Evolutionary conservation across 768 basidiomycete genomes (phyloP).

Genomic region (Auricularia cornea): DNA sequence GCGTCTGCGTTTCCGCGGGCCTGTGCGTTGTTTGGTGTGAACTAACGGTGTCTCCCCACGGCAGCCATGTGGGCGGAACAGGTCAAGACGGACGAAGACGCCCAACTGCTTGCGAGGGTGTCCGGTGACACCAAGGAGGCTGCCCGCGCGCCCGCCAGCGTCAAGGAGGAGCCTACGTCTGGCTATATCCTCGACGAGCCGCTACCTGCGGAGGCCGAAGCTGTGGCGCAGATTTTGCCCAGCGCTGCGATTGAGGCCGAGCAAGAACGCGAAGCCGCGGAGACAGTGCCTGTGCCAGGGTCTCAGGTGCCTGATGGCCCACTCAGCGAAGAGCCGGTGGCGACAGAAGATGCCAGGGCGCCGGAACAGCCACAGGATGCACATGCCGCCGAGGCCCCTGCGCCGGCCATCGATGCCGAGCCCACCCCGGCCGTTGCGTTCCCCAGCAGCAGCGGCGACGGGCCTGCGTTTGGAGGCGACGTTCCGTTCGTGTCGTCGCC

Average conservation of each 20-base stretch:
- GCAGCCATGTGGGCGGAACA: constrained; percentile 81
- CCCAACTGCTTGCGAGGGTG: constrained; percentile 15
- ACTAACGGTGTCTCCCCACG: neutral
- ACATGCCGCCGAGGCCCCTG: neutral
- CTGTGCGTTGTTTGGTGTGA: neutral
- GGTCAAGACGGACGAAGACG: constrained; percentile 53
- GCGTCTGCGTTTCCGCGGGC: neutral
- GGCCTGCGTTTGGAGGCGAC: neutral
- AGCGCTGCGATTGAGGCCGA: constrained; percentile 9
- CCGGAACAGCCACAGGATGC: constrained; percentile 4
- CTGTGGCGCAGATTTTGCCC: neutral
- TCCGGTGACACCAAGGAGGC: neutral
- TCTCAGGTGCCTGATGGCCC: neutral
- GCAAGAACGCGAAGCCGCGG: constrained; percentile 2
- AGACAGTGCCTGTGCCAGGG: neutral
- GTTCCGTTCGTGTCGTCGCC: constrained; percentile 22
- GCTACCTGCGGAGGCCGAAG: neutral
- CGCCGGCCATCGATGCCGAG: constrained; percentile 3
- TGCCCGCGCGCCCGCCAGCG: constrained; percentile 25
- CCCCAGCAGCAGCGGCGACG: constrained; percentile 17
- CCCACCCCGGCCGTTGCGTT: constrained; percentile 14
- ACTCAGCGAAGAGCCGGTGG: neutral
- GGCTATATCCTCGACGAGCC: constrained; percentile 12
- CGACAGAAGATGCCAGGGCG: neutral
- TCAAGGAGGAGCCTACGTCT: constrained; percentile 30